Conservation (phyloP, 1,284 basidiomycete species). For the Leccinum brunneo-olivaceum region DNA sequence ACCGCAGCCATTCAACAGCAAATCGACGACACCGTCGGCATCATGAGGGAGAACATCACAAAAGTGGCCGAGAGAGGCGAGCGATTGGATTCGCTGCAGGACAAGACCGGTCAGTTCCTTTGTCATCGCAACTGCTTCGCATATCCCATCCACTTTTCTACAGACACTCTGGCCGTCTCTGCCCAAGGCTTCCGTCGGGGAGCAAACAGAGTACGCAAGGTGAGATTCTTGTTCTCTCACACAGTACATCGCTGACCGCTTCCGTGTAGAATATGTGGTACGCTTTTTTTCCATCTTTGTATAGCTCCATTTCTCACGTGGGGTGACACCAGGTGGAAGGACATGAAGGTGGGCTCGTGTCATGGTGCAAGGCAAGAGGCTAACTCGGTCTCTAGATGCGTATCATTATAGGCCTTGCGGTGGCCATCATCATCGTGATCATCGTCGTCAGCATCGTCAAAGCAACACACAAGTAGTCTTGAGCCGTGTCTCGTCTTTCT, state of each 20-base stretch:
- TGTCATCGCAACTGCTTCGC: slow-evolving; percentile 1
- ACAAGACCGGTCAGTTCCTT: slow-evolving; percentile 84
- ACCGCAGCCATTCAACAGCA: slow-evolving; percentile 90
- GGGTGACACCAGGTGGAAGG: slow-evolving; percentile 74
- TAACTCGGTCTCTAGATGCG: slow-evolving; percentile 58
- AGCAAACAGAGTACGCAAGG: slow-evolving; percentile 96
- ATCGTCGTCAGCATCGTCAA: slow-evolving; percentile 91
- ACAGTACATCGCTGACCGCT: slow-evolving; percentile 20
- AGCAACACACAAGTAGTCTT: slow-evolving; percentile 49
- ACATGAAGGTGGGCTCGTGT: slow-evolving; percentile 73
- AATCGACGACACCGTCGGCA: slow-evolving; percentile 92
- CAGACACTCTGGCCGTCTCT: slow-evolving; percentile 96
- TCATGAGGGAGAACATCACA: slow-evolving; percentile 97
- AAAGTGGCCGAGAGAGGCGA: slow-evolving; percentile 96
- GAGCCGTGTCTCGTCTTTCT: slow-evolving; percentile 15
- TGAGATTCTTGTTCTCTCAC: slow-evolving; percentile 38
- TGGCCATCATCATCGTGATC: slow-evolving; percentile 85
- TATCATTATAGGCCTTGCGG: slow-evolving; percentile 82
- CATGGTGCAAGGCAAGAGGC: slow-evolving; percentile 2
- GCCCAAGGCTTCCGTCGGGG: slow-evolving; percentile 97
- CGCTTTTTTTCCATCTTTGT: slow-evolving; percentile 27
- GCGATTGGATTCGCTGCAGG: slow-evolving; percentile 88
- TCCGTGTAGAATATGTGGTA: slow-evolving; percentile 74
- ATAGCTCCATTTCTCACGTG: slow-evolving; percentile 9
- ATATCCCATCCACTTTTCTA: slow-evolving; percentile 3